Conservation (phyloP, 78 protist genomes). For the Dictyostelium brefeldianum region DNA sequence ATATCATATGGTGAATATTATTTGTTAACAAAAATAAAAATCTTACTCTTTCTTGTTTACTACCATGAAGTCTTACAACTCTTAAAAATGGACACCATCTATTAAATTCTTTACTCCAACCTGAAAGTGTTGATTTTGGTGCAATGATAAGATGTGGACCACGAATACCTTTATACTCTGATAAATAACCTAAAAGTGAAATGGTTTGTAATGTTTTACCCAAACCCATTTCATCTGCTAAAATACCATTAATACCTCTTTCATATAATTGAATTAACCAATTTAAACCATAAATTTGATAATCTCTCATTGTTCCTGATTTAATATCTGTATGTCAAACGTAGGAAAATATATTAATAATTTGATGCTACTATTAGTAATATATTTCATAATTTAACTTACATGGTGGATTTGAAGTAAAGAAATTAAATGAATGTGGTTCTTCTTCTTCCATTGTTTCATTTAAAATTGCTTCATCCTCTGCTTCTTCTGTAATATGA, state of each 20-base stretch:
- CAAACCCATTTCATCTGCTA: conserved; percentile 97
- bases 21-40: neutral
- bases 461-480: conserved; percentile 78
- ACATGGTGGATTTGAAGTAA: conserved; percentile 76
- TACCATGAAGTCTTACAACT: conserved; percentile 90
- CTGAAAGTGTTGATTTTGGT: conserved; percentile 96
- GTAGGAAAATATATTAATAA: neutral
- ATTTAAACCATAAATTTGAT: conserved; percentile 97
- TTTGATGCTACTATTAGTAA: neutral
- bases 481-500: conserved; percentile 72
- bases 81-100: conserved; percentile 91
- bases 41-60: conserved; percentile 90
- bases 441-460: conserved; percentile 57
- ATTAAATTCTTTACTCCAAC: conserved; percentile 94
- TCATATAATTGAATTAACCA: conserved; percentile 94
- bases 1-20: neutral
- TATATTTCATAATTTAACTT: neutral
- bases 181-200: conserved; percentile 92
- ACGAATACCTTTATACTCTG: conserved; percentile 48
- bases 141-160: conserved; percentile 96
- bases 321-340: conserved; percentile 25
- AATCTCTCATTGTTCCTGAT: conserved; percentile 92
- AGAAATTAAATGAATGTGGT: conserved; percentile 71
- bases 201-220: conserved; percentile 97
- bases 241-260: conserved; percentile 96